Conservation (phyloP, 2,329 filamentous ascomycete genomes). For the Diaporthe aspalathi region DNA sequence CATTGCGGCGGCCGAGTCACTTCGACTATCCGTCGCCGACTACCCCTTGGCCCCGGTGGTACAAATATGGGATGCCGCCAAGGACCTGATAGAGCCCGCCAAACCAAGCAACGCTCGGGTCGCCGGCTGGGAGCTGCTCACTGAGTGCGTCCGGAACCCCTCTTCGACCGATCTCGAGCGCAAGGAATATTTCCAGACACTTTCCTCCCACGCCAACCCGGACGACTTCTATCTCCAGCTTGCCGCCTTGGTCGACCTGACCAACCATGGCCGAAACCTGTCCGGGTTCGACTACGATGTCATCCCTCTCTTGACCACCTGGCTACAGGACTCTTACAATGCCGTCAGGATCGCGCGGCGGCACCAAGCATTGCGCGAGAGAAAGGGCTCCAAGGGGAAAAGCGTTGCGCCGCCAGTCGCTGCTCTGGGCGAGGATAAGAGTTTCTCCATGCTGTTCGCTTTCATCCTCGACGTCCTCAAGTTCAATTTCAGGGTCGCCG, state of each 20-base stretch:
- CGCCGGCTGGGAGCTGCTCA: constrained; percentile 74
- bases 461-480: constrained; percentile 78
- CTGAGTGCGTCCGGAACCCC: constrained; percentile 72
- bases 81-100: constrained; percentile 70
- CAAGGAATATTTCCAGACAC: constrained; percentile 72
- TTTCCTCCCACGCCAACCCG: constrained; percentile 65
- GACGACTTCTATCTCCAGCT: constrained; percentile 76
- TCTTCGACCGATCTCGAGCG: constrained; percentile 75
- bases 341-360: constrained; percentile 64
- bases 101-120: constrained; percentile 65
- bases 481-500: constrained; percentile 78
- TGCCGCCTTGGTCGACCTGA: constrained; percentile 70
- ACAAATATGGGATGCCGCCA: constrained; percentile 74
- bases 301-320: constrained; percentile 69
- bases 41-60: constrained; percentile 69
- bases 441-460: constrained; percentile 71
- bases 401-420: constrained; percentile 42
- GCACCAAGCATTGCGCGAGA: constrained; percentile 55
- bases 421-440: constrained; percentile 66
- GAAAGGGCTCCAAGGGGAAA: constrained; percentile 54
- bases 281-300: constrained; percentile 76
- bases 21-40: constrained; percentile 67
- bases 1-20: constrained; percentile 66
- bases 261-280: constrained; percentile 70
- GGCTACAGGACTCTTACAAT: constrained; percentile 68